Base-by-base conservation (phyloP, 2,329 filamentous ascomycete species). In the Botrytis squamosa region DNA sequence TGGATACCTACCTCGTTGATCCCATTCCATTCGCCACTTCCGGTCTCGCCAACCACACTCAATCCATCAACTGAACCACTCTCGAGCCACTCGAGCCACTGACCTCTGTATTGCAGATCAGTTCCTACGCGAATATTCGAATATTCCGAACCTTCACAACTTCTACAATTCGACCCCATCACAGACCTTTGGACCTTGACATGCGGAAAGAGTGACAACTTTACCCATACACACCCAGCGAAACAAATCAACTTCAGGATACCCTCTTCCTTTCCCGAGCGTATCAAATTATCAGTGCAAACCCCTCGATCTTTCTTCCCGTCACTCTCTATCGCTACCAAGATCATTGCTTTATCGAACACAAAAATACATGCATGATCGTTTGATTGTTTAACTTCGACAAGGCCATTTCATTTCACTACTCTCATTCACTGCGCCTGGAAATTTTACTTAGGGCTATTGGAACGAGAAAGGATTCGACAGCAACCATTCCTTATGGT, bases 21-120 rank as follows among this genome's bases (percentile, higher is more conserved):
- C 38, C 20, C 25, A 42, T 44, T n/a, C 36, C 46, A 68, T 68
- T 68, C 66, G 66, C 66, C 66, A 68, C 66, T 68, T 68, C 49
- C 33, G 44, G 33, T 67, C 64, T 67, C 44, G 64, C 44, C 64
- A 46, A 65, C n/a, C 42, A 46, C 29, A 66, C 49, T 49, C 44
- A 42, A 64, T 49, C 44, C 29, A 64, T 29, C n/a, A 9, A 33
- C 64, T 2, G 36, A 64, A 33, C 7, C 25, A 25, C 29, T 38
- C 20, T 52, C 59, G 36, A 62, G 59, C 59, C 59, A 38, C 20
- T 52, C 59, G 36, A 62, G 59, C 59, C 59, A 38, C 59, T 40
- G 59, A 40, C 20, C 59, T 63, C 36, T 63, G 36, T 42, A 42
- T n/a, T 25, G 65, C 40, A n/a, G 46, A 68, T 67, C 64, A 40